These are phyloP conservation scores for Boletellus ananas DNA, from an alignment of 768 basidiomycete genomes.

Conservation along the genomic window DNA sequence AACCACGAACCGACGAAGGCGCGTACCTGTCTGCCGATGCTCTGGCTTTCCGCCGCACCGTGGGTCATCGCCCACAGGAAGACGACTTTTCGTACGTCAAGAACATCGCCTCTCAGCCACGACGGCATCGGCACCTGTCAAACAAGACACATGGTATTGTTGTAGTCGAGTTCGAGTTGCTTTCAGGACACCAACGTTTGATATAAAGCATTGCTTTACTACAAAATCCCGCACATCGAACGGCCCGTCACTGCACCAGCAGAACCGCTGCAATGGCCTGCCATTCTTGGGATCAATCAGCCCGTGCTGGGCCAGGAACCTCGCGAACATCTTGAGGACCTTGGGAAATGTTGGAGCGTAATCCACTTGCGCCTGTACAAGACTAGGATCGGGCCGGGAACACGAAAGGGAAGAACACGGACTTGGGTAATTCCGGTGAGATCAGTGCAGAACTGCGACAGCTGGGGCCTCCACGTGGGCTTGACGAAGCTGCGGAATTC, in stretches of 20 bases:
- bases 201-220: conserved; percentile 87
- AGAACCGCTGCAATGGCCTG: conserved; percentile 57
- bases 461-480: conserved; percentile 79
- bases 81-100: conserved; percentile 70
- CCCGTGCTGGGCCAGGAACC: conserved; percentile 67
- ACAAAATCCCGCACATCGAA: conserved; percentile 83
- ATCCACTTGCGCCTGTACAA: conserved; percentile 73
- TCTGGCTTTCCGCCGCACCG: conserved; percentile 5
- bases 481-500: conserved; percentile 87
- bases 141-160: conserved; percentile 8
- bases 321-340: conserved; percentile 58
- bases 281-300: conserved; percentile 61
- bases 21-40: conserved; percentile 17
- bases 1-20: background rate
- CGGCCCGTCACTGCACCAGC: conserved; percentile 84
- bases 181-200: conserved; percentile 47
- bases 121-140: conserved; percentile 59
- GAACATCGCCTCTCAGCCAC: conserved; percentile 70
- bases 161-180: conserved; percentile 4
- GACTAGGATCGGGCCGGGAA: conserved; percentile 5
- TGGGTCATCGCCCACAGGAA: conserved; percentile 36
- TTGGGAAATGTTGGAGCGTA: conserved; percentile 69
- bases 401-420: conserved; percentile 25
- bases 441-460: conserved; percentile 80
- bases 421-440: conserved; percentile 95